Conservation (phyloP, 169 alveolate species). For the Amoebophrya sp. region DNA sequence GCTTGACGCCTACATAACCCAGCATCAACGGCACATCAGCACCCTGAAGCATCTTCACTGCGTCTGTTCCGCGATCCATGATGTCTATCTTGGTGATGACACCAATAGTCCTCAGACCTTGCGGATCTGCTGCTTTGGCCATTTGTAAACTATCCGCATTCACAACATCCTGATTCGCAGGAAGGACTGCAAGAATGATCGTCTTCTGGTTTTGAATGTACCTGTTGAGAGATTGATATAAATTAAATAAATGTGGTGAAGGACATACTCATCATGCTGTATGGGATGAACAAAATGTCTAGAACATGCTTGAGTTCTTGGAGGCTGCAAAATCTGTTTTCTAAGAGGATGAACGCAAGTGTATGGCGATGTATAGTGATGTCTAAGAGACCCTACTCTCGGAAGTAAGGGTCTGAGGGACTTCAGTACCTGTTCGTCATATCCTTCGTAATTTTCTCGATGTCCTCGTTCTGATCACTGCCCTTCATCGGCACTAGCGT, state of each 20-base stretch:
- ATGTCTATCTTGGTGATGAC: slow-evolving; percentile 87
- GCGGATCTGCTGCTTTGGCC: slow-evolving; percentile 92
- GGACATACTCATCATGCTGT: neutral
- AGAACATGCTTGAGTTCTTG: neutral
- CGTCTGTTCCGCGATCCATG: slow-evolving; percentile 97
- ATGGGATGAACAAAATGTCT: neutral
- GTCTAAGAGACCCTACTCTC: neutral
- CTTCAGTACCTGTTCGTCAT: slow-evolving; percentile 48
- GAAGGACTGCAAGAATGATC: slow-evolving; percentile 88
- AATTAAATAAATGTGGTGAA: neutral
- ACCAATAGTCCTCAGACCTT: slow-evolving; percentile 91
- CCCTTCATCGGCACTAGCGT: slow-evolving; percentile 66
- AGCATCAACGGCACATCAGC: slow-evolving; percentile 89
- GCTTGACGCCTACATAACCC: slow-evolving; percentile 94
- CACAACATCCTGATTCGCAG: slow-evolving; percentile 94
- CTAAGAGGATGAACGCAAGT: neutral
- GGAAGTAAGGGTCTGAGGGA: neutral
- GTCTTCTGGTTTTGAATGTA: slow-evolving; percentile 92
- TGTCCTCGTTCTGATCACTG: slow-evolving; percentile 90
- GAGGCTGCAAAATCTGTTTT: neutral
- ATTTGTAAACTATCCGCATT: slow-evolving; percentile 93
- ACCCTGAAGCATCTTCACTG: slow-evolving; percentile 86
- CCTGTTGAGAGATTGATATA: slow-evolving; percentile 66
- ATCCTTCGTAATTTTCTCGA: slow-evolving; percentile 87
- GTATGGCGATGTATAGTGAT: neutral